These are phyloP conservation scores for Raphidocelis subcapitata DNA, from an alignment of 139 green algal genomes.

Conservation along the genomic window DNA sequence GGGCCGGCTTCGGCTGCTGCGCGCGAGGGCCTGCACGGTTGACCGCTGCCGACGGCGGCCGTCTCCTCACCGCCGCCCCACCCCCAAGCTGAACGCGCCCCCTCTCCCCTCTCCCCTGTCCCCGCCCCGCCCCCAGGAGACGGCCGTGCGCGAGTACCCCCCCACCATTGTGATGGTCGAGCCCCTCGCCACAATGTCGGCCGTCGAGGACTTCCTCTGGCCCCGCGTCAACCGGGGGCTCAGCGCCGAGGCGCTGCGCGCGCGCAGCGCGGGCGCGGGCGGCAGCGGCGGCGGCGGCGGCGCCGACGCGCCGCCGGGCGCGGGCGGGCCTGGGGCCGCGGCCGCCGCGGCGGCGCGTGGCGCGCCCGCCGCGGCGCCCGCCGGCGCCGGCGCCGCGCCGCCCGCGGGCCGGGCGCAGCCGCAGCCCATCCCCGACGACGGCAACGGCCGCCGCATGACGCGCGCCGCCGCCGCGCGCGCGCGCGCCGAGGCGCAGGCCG, in stretches of 20 bases:
- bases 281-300: neutral
- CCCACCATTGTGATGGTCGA: slow-evolving; percentile 94
- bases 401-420: slow-evolving; percentile 46
- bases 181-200: slow-evolving; percentile 87
- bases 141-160: slow-evolving; percentile 78
- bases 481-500: slow-evolving; percentile 40
- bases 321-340: slow-evolving; percentile 10
- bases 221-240: slow-evolving; percentile 62
- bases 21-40: neutral
- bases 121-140: slow-evolving; percentile 11
- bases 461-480: slow-evolving; percentile 44
- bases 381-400: slow-evolving; percentile 12
- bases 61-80: too few species aligned
- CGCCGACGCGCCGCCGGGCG: neutral
- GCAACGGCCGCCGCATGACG: slow-evolving; percentile 55
- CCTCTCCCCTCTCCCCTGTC: too few species aligned
- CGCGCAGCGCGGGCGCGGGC: neutral
- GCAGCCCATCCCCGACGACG: slow-evolving; percentile 32
- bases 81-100: too few species aligned
- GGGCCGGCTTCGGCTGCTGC: too few species aligned
- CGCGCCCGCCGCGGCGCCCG: neutral
- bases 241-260: slow-evolving; percentile 11
- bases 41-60: too few species aligned
- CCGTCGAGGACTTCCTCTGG: slow-evolving; percentile 97
- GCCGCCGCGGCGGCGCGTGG: slow-evolving; percentile 3